These are phyloP conservation scores for Cladosporium velox DNA, from an alignment of 2,329 filamentous ascomycete species.

Conservation along the genomic window DNA sequence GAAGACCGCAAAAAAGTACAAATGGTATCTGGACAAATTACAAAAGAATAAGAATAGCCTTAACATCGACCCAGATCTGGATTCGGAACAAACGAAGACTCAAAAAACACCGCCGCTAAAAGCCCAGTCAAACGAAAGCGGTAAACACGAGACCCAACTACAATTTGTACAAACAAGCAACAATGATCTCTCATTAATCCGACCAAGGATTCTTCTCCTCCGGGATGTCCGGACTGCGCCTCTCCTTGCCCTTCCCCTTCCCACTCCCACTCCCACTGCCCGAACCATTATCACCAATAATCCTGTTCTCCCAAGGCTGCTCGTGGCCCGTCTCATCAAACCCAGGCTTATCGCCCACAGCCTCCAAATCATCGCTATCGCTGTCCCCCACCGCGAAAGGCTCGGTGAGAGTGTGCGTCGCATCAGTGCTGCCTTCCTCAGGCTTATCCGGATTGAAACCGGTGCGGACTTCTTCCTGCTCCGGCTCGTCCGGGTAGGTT, in stretches of 20 bases:
- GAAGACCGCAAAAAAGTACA: no score
- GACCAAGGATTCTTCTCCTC: slow-evolving; percentile 21
- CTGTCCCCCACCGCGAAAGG: slow-evolving; percentile 47
- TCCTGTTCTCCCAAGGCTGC: slow-evolving; percentile 36
- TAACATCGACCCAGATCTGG: neutral
- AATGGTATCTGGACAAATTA: neutral
- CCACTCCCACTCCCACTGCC: slow-evolving; percentile 14
- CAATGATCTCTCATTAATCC: neutral
- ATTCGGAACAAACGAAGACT: neutral
- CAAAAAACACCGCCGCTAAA: neutral
- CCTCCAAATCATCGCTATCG: slow-evolving; percentile 36
- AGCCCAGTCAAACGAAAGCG: neutral
- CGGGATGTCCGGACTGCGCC: slow-evolving; percentile 14
- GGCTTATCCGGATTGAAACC: slow-evolving; percentile 56
- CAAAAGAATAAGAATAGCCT: neutral
- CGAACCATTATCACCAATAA: neutral
- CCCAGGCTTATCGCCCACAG: slow-evolving; percentile 25
- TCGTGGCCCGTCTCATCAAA: slow-evolving; percentile 31
- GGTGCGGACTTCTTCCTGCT: slow-evolving; percentile 55
- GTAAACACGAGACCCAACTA: neutral
- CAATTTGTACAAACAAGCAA: neutral
- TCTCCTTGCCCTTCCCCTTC: slow-evolving; percentile 10
- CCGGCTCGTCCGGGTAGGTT: slow-evolving; percentile 51
- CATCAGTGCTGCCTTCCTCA: slow-evolving; percentile 46
- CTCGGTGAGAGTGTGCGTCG: slow-evolving; percentile 47